Evolutionary conservation across 116 monocot species (phyloP).

Genomic region (Cymodocea nodosa): DNA sequence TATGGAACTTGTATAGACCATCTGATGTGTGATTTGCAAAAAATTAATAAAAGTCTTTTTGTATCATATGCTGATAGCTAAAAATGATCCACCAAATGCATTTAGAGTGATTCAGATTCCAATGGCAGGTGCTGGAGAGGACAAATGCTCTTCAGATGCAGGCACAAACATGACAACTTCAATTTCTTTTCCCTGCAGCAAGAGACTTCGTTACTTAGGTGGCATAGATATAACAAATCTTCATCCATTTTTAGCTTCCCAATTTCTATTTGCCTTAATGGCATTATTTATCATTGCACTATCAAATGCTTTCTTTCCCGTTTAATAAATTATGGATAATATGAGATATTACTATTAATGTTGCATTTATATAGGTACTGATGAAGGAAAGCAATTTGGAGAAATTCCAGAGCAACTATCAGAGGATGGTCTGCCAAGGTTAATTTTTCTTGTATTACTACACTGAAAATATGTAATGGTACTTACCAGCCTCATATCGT

Average conservation of each 20-base stretch:
- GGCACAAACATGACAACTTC: slow-evolving; percentile 20
- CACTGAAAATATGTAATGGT: neutral
- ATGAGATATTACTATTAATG: neutral
- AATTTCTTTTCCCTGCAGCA: slow-evolving; percentile 14
- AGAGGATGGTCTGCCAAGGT: slow-evolving; percentile 63
- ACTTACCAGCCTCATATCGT: neutral
- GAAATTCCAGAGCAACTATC: slow-evolving; percentile 28
- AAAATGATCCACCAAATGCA: no score
- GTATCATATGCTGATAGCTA: no score
- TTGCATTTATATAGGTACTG: slow-evolving; percentile 25
- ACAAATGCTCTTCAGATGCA: slow-evolving; percentile 26
- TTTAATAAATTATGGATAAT: neutral
- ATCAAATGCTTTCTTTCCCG: slow-evolving; percentile 7
- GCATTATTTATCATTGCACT: neutral
- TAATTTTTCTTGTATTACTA: slow-evolving; percentile 6
- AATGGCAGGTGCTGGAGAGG: slow-evolving; percentile 32
- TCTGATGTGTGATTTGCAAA: no score
- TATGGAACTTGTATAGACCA: no score
- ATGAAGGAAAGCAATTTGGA: slow-evolving; percentile 19
- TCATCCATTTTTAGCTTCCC: slow-evolving; percentile 20
- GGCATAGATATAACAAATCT: slow-evolving; percentile 14
- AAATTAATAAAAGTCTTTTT: no score
- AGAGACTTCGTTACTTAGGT: slow-evolving; percentile 24
- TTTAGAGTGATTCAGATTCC: neutral
- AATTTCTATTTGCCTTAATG: slow-evolving; percentile 5